phyloP scores from a whole-genome alignment of 2,329 filamentous ascomycete species.

The Apiospora hydei region DNA sequence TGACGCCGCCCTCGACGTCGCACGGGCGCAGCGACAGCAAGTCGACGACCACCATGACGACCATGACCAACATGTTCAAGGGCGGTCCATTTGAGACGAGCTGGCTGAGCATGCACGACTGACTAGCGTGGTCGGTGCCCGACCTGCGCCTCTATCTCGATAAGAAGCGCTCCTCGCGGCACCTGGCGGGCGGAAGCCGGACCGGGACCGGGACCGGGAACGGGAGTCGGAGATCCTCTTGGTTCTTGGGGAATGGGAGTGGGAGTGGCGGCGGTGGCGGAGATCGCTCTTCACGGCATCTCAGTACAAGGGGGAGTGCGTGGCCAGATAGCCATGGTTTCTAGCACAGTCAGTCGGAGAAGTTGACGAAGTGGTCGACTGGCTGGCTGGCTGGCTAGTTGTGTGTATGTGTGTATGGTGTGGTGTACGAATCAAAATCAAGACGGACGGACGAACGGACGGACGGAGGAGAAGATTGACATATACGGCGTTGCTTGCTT shows the following conservation, averaged over 20 bases:
- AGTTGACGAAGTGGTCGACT: neutral
- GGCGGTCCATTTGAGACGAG: neutral
- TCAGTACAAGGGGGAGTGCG: neutral
- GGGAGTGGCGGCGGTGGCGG: neutral
- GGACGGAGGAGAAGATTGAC: neutral
- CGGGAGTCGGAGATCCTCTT: neutral
- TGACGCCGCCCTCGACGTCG: constrained; percentile 9
- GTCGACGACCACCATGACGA: neutral
- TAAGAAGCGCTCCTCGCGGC: constrained; percentile 1
- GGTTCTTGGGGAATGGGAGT: neutral
- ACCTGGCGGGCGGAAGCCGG: neutral
- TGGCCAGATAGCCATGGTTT: neutral
- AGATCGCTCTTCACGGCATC: neutral
- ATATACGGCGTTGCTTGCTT: constrained; percentile 2
- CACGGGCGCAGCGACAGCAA: neutral
- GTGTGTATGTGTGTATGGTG: neutral
- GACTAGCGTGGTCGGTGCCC: constrained; percentile 15
- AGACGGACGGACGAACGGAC: no score
- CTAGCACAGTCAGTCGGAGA: neutral
- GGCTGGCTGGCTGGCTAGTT: constrained; percentile 19
- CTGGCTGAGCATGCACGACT: constrained; percentile 9
- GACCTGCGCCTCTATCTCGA: constrained; percentile 20
- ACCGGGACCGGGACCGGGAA: neutral
- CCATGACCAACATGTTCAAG: neutral
- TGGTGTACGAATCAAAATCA: neutral